A percentile compares a stretch with the other conserved stretches of the same genome.
Conservation (phyloP, 2,329 filamentous ascomycete genomes). For the Fusarium graminum region DNA sequence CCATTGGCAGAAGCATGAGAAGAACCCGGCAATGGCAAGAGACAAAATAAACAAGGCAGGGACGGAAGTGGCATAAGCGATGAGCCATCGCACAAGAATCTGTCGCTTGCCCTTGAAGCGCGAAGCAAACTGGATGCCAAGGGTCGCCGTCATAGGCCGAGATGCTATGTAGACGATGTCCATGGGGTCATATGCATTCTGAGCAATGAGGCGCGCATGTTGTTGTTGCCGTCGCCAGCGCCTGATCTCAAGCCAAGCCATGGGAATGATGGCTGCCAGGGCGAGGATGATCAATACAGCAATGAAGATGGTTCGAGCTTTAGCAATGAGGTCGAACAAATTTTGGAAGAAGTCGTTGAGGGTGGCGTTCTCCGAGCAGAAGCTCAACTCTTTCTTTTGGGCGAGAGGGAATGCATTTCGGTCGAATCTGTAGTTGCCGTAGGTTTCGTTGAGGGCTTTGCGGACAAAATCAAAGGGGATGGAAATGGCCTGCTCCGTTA, state of each 20-base stretch:
- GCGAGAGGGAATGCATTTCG: constrained; percentile 84
- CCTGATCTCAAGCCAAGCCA: constrained; percentile 84
- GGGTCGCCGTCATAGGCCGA: constrained; percentile 78
- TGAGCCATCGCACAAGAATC: constrained; percentile 82
- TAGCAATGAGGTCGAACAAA: constrained; percentile 74
- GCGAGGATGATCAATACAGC: constrained; percentile 79
- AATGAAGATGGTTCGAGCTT: constrained; percentile 80
- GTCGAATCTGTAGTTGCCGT: constrained; percentile 83
- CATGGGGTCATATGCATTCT: constrained; percentile 80
- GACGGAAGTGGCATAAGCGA: constrained; percentile 88
- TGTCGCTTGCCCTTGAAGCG: constrained; percentile 75
- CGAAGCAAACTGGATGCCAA: constrained; percentile 77
- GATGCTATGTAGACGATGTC: constrained; percentile 91
- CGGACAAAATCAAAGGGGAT: constrained; percentile 87
- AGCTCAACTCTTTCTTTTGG: constrained; percentile 82
- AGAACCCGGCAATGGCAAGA: constrained; percentile 83
- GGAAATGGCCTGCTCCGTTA: constrained; percentile 79
- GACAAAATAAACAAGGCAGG: constrained; percentile 89
- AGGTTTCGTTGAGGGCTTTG: constrained; percentile 75
- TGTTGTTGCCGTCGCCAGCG: constrained; percentile 80
- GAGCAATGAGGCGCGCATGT: constrained; percentile 74
- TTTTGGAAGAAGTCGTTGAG: constrained; percentile 87
- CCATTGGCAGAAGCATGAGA: constrained; percentile 86
- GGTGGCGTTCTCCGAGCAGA: constrained; percentile 87
- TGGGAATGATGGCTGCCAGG: constrained; percentile 78